These are phyloP conservation scores for Sodiomyces alkalinus DNA, from an alignment of 2,329 filamentous ascomycete genomes.

Conservation along the genomic window DNA sequence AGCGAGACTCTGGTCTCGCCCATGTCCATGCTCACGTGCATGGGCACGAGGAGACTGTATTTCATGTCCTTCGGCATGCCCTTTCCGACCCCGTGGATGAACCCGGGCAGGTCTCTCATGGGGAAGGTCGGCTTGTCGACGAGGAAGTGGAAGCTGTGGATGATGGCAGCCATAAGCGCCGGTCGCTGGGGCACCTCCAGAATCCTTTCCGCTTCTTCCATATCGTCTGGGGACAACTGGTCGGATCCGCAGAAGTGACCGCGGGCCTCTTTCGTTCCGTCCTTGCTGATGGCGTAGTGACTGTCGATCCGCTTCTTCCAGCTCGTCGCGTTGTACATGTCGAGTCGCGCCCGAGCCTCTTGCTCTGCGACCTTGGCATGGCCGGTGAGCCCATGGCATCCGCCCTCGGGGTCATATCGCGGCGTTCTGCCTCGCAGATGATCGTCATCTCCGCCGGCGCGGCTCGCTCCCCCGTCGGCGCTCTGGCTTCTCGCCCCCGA, in stretches of 20 bases:
- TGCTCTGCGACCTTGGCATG: conserved; percentile 57
- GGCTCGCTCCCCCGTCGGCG: conserved; percentile 28
- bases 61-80: conserved; percentile 87
- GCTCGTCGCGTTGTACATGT: conserved; percentile 70
- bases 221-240: conserved; percentile 64
- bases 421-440: conserved; percentile 28
- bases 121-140: conserved; percentile 92
- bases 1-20: conserved; percentile 76
- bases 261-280: conserved; percentile 65
- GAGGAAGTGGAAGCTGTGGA: conserved; percentile 71
- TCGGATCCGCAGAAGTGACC: conserved; percentile 70
- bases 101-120: conserved; percentile 64
- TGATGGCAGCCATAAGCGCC: conserved; percentile 62
- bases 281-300: conserved; percentile 51
- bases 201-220: conserved; percentile 71
- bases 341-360: conserved; percentile 60
- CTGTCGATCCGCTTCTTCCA: conserved; percentile 88
- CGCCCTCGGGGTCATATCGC: conserved; percentile 69
- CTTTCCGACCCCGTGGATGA: conserved; percentile 83
- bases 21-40: conserved; percentile 81
- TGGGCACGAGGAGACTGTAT: conserved; percentile 78
- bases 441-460: conserved; percentile 16
- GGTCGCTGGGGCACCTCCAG: conserved; percentile 75
- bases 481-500: conserved; percentile 39
- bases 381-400: conserved; percentile 52